These are phyloP conservation scores for Aspergillus sparsus DNA, from an alignment of 495 filamentous ascomycete species.

Conservation along the genomic window DNA sequence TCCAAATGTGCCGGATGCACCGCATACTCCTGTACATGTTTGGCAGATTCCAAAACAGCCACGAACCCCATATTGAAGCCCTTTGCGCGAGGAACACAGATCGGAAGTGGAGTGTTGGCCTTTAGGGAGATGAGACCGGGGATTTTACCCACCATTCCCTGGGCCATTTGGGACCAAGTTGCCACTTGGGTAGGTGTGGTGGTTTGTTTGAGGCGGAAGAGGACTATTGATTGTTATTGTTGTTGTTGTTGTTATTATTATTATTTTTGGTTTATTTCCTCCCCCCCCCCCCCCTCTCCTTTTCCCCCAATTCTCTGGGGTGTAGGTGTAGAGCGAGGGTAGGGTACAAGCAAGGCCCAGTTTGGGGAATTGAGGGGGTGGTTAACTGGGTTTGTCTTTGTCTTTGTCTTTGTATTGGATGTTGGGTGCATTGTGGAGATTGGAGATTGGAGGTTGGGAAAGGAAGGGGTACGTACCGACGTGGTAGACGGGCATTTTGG, in stretches of 20 bases:
- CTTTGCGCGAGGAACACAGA: conserved; percentile 42
- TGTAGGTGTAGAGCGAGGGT: not conserved
- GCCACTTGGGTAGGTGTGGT: conserved; percentile 36
- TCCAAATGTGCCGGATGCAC: conserved; percentile 44
- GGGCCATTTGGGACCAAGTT: conserved; percentile 31
- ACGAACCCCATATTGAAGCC: conserved; percentile 48
- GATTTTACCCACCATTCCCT: conserved; percentile 43
- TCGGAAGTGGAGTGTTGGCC: conserved; percentile 34
- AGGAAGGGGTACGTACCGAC: conserved; percentile 19
- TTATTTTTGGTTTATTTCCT: too few relatives aligned
- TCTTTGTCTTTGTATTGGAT: not conserved
- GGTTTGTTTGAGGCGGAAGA: conserved; percentile 46
- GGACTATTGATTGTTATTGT: conserved; percentile 32
- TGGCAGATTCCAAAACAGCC: conserved; percentile 43
- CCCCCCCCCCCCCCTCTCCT: too few relatives aligned
- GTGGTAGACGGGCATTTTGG: conserved; percentile 30
- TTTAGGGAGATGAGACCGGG: conserved; percentile 40
- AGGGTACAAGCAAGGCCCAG: not conserved
- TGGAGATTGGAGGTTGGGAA: not conserved
- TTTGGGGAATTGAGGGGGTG: too few relatives aligned
- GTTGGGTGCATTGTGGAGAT: not conserved
- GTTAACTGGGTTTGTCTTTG: too few relatives aligned
- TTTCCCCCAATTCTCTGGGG: not conserved
- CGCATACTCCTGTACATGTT: conserved; percentile 39
- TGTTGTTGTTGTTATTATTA: too few relatives aligned